phyloP scores from a whole-genome alignment of 768 basidiomycete species.

The Amanita polypyramis region DNA sequence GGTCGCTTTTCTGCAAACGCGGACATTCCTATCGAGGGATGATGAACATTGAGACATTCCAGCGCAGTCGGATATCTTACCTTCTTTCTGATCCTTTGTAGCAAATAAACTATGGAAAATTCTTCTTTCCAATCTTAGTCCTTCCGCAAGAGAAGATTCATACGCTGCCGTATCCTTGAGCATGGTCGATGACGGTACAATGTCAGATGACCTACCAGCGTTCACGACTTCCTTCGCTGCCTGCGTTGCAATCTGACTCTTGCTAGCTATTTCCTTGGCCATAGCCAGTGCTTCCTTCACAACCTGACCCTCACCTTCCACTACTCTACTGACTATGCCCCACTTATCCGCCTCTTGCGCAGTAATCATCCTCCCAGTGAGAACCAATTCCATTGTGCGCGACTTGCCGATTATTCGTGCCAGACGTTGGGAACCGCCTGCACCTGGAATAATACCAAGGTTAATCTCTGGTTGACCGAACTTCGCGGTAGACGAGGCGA shows the following conservation, averaged over 20 bases:
- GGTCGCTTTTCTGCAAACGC: conserved; percentile 94
- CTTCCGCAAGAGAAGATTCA: conserved; percentile 73
- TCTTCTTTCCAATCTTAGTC: conserved; percentile 77
- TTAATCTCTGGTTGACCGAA: conserved; percentile 99
- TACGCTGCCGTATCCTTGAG: conserved; percentile 38
- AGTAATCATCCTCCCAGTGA: conserved; percentile 75
- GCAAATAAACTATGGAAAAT: conserved; percentile 90
- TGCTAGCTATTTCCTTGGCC: conserved; percentile 69
- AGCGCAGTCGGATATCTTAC: conserved; percentile 28
- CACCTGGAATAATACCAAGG: conserved; percentile 90
- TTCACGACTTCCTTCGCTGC: conserved; percentile 94
- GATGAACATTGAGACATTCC: conserved; percentile 7
- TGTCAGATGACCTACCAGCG: conserved; percentile 38
- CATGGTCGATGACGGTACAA: background rate
- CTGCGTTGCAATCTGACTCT: conserved; percentile 73
- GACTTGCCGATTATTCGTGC: conserved; percentile 83
- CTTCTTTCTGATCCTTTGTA: conserved; percentile 92
- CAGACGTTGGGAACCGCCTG: conserved; percentile 89
- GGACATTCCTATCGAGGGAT: conserved; percentile 59
- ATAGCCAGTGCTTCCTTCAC: conserved; percentile 80
- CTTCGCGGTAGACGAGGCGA: conserved; percentile 80
- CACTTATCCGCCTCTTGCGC: conserved; percentile 79
- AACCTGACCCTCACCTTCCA: conserved; percentile 70
- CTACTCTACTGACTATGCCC: conserved; percentile 82
- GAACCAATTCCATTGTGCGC: conserved; percentile 86